Evolutionary conservation across 2,329 filamentous ascomycete genomes (phyloP).

Genomic region (Bipolaris gigantea): DNA sequence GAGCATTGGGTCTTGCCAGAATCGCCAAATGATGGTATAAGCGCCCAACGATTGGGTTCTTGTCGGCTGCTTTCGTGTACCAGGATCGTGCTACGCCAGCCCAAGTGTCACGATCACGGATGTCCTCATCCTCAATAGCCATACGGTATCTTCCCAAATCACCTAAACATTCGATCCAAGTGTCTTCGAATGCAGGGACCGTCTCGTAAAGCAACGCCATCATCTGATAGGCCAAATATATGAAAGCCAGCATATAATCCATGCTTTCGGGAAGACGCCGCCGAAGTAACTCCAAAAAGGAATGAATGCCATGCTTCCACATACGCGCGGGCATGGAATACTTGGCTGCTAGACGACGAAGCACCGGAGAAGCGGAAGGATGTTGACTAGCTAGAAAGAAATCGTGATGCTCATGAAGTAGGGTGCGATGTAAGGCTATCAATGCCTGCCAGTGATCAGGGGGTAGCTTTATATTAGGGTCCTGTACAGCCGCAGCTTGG

Average conservation of each 20-base stretch:
- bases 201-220: conserved; percentile 86
- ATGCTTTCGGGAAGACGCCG: conserved; percentile 73
- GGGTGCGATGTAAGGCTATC: conserved; percentile 76
- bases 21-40: conserved; percentile 90
- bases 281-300: conserved; percentile 69
- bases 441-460: conserved; percentile 81
- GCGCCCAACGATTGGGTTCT: conserved; percentile 72
- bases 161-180: conserved; percentile 91
- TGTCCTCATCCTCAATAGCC: conserved; percentile 85
- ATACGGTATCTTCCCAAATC: conserved; percentile 85
- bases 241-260: conserved; percentile 89
- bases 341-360: conserved; percentile 72
- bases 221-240: conserved; percentile 87
- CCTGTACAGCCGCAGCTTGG: conserved; percentile 58
- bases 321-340: conserved; percentile 91
- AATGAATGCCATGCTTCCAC: conserved; percentile 92
- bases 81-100: conserved; percentile 76
- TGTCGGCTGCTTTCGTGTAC: conserved; percentile 78
- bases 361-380: conserved; percentile 67
- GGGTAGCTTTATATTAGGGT: conserved; percentile 50
- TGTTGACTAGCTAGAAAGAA: conserved; percentile 83
- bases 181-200: conserved; percentile 78
- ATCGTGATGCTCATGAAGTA: conserved; percentile 69
- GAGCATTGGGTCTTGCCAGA: conserved; percentile 67
- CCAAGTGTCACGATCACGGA: conserved; percentile 77